Base-by-base conservation (phyloP, 768 basidiomycete species). In the Chalciporus chontae region DNA sequence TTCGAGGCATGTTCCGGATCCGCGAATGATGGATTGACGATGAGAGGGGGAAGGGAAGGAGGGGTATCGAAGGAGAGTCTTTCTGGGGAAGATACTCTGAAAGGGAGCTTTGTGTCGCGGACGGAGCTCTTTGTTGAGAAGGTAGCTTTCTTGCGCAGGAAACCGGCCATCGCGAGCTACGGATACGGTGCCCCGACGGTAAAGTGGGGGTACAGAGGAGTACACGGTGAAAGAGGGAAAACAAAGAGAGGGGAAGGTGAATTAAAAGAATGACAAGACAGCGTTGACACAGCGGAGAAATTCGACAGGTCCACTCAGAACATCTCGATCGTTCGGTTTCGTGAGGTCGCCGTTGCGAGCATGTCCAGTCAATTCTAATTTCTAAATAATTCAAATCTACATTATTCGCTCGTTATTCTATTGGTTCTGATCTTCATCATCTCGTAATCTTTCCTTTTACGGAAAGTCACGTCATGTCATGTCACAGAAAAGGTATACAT, bases 121-220 rank as follows among this genome's bases (percentile, higher is more conserved):
- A 8, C 31, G 8, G 21, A 3, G n/a, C 6, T 18, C 40, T 38
- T 50, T 51, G 47, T 61, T 0, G 50, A 37, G 8, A 47, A 0
- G 5, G 71, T 77, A 10, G 58, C 52, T 61, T 77, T 79, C 70
- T 69, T 80, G 69, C 77, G 80, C 65, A 80, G 70, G 69, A 81
- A 80, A 62, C 73, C 73, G 57, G 77, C 74, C 80, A 81, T 80
- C 64, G 68, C 64, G 52, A 40, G 50, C 50, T 51, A 50, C 44
- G 19, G 15, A 37, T 39, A 36, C 23, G 40, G 24, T 24, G 11
- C 23, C 23, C 13, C 29, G 40, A 27, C 40, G 40, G 40, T 23
- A 15, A 8, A 7, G 42, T 29, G 18, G 42, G 21, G 42, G 42
- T 18, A 18, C 18, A 32, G 29, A 43, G 43, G 32, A 4, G 17